A percentile compares a stretch with the other conserved stretches of the same genome.
Conservation (phyloP, 108 stramenopile genomes). For the Cyclostephanos invisitatus region DNA sequence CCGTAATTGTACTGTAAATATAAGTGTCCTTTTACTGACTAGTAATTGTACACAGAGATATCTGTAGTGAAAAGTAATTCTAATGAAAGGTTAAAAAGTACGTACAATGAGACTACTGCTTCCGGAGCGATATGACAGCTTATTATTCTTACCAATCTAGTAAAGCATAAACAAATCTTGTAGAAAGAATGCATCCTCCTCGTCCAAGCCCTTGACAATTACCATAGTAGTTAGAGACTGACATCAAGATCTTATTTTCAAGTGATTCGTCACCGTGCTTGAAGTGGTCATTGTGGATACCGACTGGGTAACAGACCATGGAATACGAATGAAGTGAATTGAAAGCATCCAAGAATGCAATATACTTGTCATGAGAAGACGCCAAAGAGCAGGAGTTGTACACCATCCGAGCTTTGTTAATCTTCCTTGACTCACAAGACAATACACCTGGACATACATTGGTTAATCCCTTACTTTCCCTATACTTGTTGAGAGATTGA, state of each 20-base stretch:
- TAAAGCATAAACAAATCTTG: background rate
- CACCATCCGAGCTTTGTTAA: background rate
- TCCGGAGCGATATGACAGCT: too few relatives aligned
- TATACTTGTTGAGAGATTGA: background rate
- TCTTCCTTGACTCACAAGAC: background rate
- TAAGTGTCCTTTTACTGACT: too few relatives aligned
- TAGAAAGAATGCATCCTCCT: background rate
- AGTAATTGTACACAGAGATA: background rate
- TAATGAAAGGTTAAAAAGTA: too few relatives aligned
- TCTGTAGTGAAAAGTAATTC: too few relatives aligned
- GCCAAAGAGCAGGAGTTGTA: background rate
- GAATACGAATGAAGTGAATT: background rate
- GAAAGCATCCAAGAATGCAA: background rate
- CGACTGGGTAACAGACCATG: conserved; percentile 1
- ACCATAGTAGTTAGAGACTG: background rate
- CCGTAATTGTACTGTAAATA: too few relatives aligned
- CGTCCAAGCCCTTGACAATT: background rate
- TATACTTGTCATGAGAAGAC: background rate
- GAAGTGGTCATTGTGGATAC: conserved; percentile 8
- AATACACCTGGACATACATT: background rate
- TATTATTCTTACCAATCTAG: conserved; percentile 8
- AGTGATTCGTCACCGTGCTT: background rate
- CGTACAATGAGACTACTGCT: too few relatives aligned
- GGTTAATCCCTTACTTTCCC: background rate
- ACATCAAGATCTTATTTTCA: conserved; percentile 1